Percentiles rank a stretch among this genome's conserved stretches.
phyloP scores from a whole-genome alignment of 2,329 filamentous ascomycete species.

The Pseudomassariella vexata region DNA sequence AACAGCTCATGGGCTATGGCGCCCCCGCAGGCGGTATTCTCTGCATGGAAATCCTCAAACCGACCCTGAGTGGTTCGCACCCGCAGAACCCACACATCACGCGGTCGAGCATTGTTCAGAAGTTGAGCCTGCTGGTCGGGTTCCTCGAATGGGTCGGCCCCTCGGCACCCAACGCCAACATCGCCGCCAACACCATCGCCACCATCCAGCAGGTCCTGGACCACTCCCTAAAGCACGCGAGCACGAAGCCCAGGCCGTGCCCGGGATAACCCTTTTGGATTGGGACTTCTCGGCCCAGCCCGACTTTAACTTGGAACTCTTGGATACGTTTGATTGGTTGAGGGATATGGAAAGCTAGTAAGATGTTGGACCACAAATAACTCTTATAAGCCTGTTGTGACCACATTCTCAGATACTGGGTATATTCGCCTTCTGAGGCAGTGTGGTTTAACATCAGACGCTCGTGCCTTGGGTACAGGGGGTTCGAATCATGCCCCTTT shows the following conservation, averaged over 20 bases:
- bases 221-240: constrained; percentile 38
- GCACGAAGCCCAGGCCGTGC: too few relatives aligned
- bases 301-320: constrained; percentile 40
- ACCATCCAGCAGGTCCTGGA: constrained; percentile 47
- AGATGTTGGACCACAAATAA: too few relatives aligned
- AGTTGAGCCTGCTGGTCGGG: constrained; percentile 43
- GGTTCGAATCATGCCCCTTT: too few relatives aligned
- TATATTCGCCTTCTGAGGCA: too few relatives aligned
- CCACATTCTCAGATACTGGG: too few relatives aligned
- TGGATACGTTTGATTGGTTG: constrained; percentile 45
- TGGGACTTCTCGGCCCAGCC: constrained; percentile 27
- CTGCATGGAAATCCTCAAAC: constrained; percentile 42
- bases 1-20: constrained; percentile 42
- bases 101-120: constrained; percentile 43
- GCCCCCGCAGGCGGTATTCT: constrained; percentile 44
- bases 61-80: constrained; percentile 28
- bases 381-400: too few relatives aligned
- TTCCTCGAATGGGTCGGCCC: constrained; percentile 47
- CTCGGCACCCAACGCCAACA: constrained; percentile 39
- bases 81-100: constrained; percentile 29
- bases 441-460: too few relatives aligned
- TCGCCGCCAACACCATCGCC: constrained; percentile 38
- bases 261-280: too few relatives aligned
- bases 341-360: too few relatives aligned
- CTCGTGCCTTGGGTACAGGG: too few relatives aligned